phyloP scores from a whole-genome alignment of 305 asterid species.

The Fraxinus sp. region DNA sequence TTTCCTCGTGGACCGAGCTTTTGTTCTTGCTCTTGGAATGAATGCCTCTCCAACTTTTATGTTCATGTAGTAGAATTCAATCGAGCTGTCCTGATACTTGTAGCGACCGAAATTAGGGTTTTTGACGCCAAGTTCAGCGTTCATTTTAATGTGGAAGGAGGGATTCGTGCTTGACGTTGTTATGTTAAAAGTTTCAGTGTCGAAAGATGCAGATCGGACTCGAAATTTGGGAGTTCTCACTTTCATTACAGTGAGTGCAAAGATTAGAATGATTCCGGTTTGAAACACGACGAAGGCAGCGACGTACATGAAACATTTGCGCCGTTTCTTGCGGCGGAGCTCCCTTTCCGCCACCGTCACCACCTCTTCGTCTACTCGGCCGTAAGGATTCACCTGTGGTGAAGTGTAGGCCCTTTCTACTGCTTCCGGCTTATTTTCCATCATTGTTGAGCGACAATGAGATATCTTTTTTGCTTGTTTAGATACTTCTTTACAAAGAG shows the following conservation, averaged over 20 bases:
- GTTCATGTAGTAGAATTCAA: slow-evolving; percentile 18
- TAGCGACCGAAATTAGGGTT: slow-evolving; percentile 31
- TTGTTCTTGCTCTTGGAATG: slow-evolving; percentile 11
- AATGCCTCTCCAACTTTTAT: slow-evolving; percentile 22
- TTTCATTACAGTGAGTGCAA: slow-evolving; percentile 24
- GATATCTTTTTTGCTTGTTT: too few relatives aligned
- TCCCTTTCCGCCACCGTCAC: background rate
- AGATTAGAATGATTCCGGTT: slow-evolving; percentile 11
- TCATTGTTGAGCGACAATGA: background rate
- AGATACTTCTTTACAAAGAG: too few relatives aligned
- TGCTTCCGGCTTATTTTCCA: background rate
- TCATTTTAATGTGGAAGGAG: slow-evolving; percentile 3
- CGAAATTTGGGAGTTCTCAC: slow-evolving; percentile 24
- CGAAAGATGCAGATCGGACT: slow-evolving; percentile 6
- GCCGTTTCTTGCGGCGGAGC: slow-evolving; percentile 1
- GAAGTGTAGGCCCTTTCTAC: background rate
- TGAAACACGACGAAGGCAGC: slow-evolving; percentile 15
- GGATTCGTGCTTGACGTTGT: background rate
- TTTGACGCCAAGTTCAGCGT: slow-evolving; percentile 15
- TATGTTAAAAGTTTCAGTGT: background rate
- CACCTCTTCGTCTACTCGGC: background rate
- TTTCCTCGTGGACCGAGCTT: slow-evolving; percentile 10
- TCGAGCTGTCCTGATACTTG: slow-evolving; percentile 20
- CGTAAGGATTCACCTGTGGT: background rate
- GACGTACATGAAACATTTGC: background rate